Evolutionary conservation across 2,329 filamentous ascomycete species (phyloP), one percentile per base, ranked within the genome.

Genomic region (Lasiodiplodia citricola): DNA sequence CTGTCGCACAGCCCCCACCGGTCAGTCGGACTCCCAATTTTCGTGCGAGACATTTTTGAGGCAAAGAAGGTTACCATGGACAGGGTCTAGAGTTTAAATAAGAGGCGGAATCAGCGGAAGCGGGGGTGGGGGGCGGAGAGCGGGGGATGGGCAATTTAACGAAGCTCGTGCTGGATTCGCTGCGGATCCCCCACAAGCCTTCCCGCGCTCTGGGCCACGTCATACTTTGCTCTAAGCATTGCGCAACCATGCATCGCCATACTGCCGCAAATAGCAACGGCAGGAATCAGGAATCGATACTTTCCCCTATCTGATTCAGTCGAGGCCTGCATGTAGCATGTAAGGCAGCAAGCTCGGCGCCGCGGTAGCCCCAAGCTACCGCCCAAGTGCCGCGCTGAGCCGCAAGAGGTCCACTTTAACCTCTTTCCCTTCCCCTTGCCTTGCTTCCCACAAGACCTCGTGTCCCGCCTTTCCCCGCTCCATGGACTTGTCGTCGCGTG

Each of bases 401-500:
- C 58, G 58, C 58, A 62, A 50, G 13, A 11, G 25, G 50, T 62
- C 58, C 58, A 50, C 58, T 37, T 51, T 62, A 21, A 21, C 38
- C 38, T 51, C 38, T 13, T 28, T 62, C 56, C 35, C 56, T 41
- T 50, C 31, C 23, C 41, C 47, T 62, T 31, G 8, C 44, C 44
- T 35, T 47, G 44, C 41, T 44, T 16, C 41, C 44, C 31, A 18
- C 41, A 62, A 35, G 58, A 51, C 54, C 11, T 21, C 31, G 18
- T 51, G 21, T 41, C 58, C 58, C 58, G 58, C 58, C 23, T 51
- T 62, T 50, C 37, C 57, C 38, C 38, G 57, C 57, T 28, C 14
- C 21, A 23, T 47, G 23, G 57, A 60, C 6, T 16, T 8, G 21
- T 31, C 2, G 37, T 16, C 16, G 18, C 14, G 13, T 18, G 18